Evolutionary conservation across 495 filamentous ascomycete species (phyloP).

Genomic region (Daldinia childiae): DNA sequence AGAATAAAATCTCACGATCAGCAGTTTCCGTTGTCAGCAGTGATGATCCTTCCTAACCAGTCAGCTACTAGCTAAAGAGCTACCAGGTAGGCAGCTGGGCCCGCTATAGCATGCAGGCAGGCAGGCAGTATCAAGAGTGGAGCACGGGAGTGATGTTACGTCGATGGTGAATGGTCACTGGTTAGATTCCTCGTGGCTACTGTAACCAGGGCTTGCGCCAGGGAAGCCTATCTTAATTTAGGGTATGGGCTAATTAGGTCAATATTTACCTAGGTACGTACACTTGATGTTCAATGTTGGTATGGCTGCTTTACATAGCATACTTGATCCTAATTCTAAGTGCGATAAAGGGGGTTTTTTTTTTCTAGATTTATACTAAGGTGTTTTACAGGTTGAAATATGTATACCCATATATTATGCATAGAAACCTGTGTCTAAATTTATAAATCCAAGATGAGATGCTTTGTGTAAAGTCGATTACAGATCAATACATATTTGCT

Average conservation of each 20-base stretch:
- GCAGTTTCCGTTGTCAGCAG: slow-evolving; percentile 38
- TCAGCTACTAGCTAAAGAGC: not conserved
- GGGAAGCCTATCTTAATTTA: slow-evolving; percentile 31
- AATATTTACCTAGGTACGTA: too few species aligned
- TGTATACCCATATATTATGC: too few species aligned
- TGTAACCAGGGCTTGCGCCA: slow-evolving; percentile 3
- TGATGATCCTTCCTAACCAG: slow-evolving; percentile 26
- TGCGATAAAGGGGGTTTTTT: too few species aligned
- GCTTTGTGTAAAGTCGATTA: not conserved
- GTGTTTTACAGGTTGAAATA: not conserved
- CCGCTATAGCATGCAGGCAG: slow-evolving; percentile 11
- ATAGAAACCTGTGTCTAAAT: not conserved
- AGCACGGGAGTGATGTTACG: slow-evolving; percentile 15
- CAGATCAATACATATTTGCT: not conserved
- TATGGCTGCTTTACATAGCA: not conserved
- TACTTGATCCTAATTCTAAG: not conserved
- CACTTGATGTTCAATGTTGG: not conserved
- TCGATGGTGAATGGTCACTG: slow-evolving; percentile 22
- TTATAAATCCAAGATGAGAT: not conserved
- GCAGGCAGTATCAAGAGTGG: slow-evolving; percentile 16
- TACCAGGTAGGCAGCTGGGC: slow-evolving; percentile 1
- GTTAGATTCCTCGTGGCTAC: slow-evolving; percentile 1
- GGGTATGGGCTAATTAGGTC: slow-evolving; percentile 8
- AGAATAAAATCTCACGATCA: slow-evolving; percentile 38
- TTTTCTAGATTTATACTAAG: not conserved